phyloP scores from a whole-genome alignment of 163 green algal species.

The Prototheca cutis region DNA sequence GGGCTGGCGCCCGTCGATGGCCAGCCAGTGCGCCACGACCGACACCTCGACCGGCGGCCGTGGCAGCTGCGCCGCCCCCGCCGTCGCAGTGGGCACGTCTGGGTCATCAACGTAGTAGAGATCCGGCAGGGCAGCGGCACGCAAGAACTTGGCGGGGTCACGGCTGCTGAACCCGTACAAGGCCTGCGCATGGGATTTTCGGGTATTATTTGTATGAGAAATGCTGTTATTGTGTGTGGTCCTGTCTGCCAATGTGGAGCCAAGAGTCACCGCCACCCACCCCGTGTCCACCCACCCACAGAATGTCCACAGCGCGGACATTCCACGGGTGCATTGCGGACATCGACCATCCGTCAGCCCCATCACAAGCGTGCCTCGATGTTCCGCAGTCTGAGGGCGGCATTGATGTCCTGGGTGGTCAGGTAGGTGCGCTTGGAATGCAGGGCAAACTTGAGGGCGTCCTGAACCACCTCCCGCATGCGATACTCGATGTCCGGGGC shows the following conservation, averaged over 20 bases:
- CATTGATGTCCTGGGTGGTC: constrained; percentile 71
- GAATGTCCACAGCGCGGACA: too few relatives aligned
- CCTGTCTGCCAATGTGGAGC: too few relatives aligned
- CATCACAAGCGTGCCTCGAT: too few relatives aligned
- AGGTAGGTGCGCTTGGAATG: constrained; percentile 65
- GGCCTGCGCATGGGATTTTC: constrained; percentile 37
- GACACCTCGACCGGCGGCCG: constrained; percentile 52
- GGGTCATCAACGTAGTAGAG: constrained; percentile 55
- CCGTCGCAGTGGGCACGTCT: constrained; percentile 38
- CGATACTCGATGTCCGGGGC: constrained; percentile 80
- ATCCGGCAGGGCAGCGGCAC: constrained; percentile 49
- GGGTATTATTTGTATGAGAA: too few relatives aligned
- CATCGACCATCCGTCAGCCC: too few relatives aligned
- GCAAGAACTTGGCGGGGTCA: constrained; percentile 48
- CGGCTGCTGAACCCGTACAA: constrained; percentile 60
- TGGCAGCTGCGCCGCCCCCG: constrained; percentile 39
- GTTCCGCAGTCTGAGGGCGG: constrained; percentile 61
- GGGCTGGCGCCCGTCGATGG: constrained; percentile 72
- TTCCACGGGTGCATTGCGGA: too few relatives aligned
- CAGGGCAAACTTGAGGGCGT: constrained; percentile 75
- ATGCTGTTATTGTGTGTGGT: too few relatives aligned
- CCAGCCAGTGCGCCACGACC: constrained; percentile 81
- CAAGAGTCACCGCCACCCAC: too few relatives aligned
- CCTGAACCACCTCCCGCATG: constrained; percentile 79
- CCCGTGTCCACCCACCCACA: too few relatives aligned